Evolutionary conservation across 2,329 filamentous ascomycete genomes (phyloP).

Genomic region (Exophiala lecanii-corni): DNA sequence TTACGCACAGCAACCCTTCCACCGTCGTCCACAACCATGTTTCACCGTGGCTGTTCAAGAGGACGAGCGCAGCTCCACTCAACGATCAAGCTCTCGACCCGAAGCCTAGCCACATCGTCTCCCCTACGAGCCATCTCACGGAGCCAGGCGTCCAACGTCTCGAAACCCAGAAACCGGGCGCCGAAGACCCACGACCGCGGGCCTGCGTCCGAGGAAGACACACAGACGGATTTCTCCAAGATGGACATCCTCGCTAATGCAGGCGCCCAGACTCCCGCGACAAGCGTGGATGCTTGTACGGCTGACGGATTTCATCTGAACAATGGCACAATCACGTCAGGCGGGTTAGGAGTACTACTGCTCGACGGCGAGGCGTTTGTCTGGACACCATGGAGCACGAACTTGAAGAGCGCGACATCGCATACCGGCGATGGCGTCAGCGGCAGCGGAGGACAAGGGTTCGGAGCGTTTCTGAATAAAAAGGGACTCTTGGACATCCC

Average conservation of each 20-base stretch:
- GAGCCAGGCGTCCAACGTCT: not conserved
- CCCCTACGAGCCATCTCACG: constrained; percentile 2
- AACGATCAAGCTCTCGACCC: not conserved
- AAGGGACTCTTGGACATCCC: constrained; percentile 17
- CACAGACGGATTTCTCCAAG: constrained; percentile 66
- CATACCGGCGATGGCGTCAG: not conserved
- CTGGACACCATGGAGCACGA: constrained; percentile 71
- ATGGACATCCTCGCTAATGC: constrained; percentile 75
- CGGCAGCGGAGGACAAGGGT: not conserved
- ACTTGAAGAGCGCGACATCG: not conserved
- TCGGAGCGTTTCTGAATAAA: constrained; percentile 10
- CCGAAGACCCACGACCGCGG: constrained; percentile 53
- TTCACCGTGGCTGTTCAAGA: not conserved
- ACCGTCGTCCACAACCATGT: not conserved
- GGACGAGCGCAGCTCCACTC: not conserved
- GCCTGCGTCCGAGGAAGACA: constrained; percentile 56
- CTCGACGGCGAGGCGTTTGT: constrained; percentile 81
- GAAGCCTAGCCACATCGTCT: not conserved
- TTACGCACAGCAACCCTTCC: constrained; percentile 34
- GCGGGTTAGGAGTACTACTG: constrained; percentile 69
- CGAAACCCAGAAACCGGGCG: constrained; percentile 25
- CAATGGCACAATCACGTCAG: constrained; percentile 67
- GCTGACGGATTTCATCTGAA: constrained; percentile 81
- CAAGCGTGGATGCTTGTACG: constrained; percentile 76
- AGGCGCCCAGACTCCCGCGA: constrained; percentile 72